A percentile compares a stretch with the other conserved stretches of the same genome.
These are phyloP conservation scores for Hypoxylon lenormandii DNA, from an alignment of 495 filamentous ascomycete species.

Conservation along the genomic window DNA sequence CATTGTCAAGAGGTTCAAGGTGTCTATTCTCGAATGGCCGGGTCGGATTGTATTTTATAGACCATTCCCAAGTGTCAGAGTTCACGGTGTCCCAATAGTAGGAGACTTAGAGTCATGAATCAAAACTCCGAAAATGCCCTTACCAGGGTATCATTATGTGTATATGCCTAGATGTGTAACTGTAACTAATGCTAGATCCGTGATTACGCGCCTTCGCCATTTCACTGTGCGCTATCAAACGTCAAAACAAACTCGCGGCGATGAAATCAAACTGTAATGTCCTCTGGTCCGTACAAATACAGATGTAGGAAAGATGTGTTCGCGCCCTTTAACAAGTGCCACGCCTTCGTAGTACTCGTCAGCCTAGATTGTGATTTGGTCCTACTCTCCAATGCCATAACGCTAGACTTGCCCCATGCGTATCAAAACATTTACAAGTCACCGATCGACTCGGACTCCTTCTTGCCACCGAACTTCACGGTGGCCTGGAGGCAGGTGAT, in stretches of 20 bases:
- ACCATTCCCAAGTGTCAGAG: conserved; percentile 21
- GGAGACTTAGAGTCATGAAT: conserved; percentile 8
- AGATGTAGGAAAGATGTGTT: conserved; percentile 37
- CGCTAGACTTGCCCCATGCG: conserved; percentile 6
- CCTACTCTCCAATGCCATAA: conserved; percentile 15
- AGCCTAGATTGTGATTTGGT: conserved; percentile 17
- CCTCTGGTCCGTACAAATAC: conserved; percentile 35
- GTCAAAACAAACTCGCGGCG: conserved; percentile 28
- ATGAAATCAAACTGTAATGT: conserved; percentile 39
- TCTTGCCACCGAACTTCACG: conserved; percentile 65
- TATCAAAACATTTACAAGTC: conserved; percentile 28
- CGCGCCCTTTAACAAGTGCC: conserved; percentile 39
- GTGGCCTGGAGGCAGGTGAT: conserved; percentile 85
- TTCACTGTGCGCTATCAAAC: conserved; percentile 38
- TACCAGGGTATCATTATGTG: conserved; percentile 36
- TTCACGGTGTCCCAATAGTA: conserved; percentile 22
- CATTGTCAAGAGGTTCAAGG: background rate
- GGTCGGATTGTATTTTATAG: conserved; percentile 30
- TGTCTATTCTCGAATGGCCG: conserved; percentile 8
- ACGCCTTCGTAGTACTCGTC: conserved; percentile 39
- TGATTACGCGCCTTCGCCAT: conserved; percentile 38
- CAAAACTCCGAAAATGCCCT: conserved; percentile 34
- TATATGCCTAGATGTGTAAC: conserved; percentile 38
- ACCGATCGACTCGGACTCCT: conserved; percentile 10
- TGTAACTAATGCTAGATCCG: conserved; percentile 35